A percentile compares a stretch with the other conserved stretches of the same genome.
Evolutionary conservation across 1,284 basidiomycete genomes (phyloP).

Genomic region (Trichosporon sp.): DNA sequence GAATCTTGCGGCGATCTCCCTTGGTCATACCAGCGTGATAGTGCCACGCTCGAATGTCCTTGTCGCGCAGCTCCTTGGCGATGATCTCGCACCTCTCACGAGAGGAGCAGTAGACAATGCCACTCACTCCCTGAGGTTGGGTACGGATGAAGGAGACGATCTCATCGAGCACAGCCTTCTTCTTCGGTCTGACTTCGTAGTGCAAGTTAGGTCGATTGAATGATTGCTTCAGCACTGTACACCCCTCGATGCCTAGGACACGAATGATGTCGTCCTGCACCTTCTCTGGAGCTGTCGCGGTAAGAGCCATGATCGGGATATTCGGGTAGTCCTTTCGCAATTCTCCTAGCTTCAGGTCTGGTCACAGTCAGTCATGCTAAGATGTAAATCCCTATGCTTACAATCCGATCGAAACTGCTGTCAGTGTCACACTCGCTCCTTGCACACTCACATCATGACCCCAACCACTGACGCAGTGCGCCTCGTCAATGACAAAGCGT

Average conservation of each 20-base stretch:
- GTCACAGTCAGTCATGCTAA: constrained; percentile 4
- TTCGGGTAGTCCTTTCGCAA: constrained; percentile 67
- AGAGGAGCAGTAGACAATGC: constrained; percentile 80
- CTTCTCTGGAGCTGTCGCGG: constrained; percentile 80
- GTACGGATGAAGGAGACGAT: constrained; percentile 67
- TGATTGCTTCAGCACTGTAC: constrained; percentile 66
- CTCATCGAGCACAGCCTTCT: constrained; percentile 54
- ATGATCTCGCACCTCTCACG: constrained; percentile 71
- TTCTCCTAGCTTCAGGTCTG: constrained; percentile 58
- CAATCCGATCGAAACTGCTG: constrained; percentile 47
- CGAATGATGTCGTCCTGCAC: constrained; percentile 73
- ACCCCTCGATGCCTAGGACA: constrained; percentile 60
- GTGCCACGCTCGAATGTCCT: constrained; percentile 63
- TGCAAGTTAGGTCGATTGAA: constrained; percentile 89
- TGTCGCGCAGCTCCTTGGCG: constrained; percentile 59
- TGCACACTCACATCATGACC: constrained; percentile 47
- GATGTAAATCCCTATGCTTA: constrained; percentile 12
- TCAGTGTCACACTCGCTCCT: not conserved
- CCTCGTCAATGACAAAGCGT: constrained; percentile 92
- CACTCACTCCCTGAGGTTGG: constrained; percentile 60
- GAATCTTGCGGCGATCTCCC: constrained; percentile 61
- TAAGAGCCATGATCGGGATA: constrained; percentile 91
- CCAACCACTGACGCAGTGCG: constrained; percentile 72
- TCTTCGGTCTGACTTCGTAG: constrained; percentile 70
- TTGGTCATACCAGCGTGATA: constrained; percentile 78